Evolutionary conservation across 2,329 filamentous ascomycete genomes (phyloP).

Genomic region (Pseudomassariella vexata): DNA sequence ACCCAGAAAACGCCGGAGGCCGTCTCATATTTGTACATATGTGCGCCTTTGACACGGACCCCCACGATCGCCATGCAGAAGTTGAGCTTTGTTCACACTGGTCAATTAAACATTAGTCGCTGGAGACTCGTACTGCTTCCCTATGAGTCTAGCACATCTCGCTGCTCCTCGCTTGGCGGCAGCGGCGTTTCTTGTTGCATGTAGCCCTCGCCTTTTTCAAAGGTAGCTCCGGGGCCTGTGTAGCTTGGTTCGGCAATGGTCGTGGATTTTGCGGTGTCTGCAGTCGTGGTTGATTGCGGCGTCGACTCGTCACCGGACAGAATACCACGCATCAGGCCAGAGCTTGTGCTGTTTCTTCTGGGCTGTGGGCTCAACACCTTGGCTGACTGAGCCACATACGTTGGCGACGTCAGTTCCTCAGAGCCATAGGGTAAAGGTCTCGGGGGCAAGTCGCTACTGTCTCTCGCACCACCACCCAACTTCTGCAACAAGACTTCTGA

Average conservation of each 20-base stretch:
- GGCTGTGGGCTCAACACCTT: constrained; percentile 35
- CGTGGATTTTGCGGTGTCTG: constrained; percentile 5
- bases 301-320: constrained; percentile 13
- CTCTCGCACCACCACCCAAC: constrained; percentile 29
- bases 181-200: constrained; percentile 30
- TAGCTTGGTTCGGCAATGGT: constrained; percentile 40
- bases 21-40: no score
- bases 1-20: no score
- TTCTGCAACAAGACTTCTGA: constrained; percentile 54
- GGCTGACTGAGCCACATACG: constrained; percentile 35
- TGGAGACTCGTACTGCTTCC: background rate
- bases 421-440: constrained; percentile 49
- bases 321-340: constrained; percentile 20
- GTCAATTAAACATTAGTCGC: background rate
- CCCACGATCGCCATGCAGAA: no score
- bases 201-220: constrained; percentile 43
- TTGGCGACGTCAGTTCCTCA: constrained; percentile 37
- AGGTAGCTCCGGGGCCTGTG: constrained; percentile 41
- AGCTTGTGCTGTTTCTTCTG: constrained; percentile 31
- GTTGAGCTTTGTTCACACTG: no score
- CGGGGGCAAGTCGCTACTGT: constrained; percentile 38
- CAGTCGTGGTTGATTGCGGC: constrained; percentile 8
- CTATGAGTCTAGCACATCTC: constrained; percentile 8
- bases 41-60: no score
- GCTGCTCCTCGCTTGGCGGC: constrained; percentile 24